Evolutionary conservation across 2,329 filamentous ascomycete genomes (phyloP).

Genomic region (Neospermospora avenae): DNA sequence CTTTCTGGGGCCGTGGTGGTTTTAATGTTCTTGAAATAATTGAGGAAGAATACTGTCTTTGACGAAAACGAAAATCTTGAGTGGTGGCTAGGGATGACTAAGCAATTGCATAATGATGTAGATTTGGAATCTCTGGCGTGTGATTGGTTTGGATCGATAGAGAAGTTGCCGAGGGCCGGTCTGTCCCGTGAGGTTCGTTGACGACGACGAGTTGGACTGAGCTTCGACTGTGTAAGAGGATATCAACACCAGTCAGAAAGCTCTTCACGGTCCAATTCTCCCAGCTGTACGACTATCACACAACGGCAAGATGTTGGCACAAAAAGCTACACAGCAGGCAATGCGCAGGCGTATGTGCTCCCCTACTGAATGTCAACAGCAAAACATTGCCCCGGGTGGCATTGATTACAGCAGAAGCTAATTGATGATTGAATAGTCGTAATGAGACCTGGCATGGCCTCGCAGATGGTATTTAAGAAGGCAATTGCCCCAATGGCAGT

Average conservation of each 20-base stretch:
- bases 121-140: constrained; percentile 16
- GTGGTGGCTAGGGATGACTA: neutral
- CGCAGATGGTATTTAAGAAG: constrained; percentile 40
- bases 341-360: constrained; percentile 39
- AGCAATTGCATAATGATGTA: neutral
- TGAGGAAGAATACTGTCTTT: constrained; percentile 7
- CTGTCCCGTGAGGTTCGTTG: constrained; percentile 13
- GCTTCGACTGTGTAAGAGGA: constrained; percentile 1
- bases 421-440: neutral
- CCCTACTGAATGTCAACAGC: neutral
- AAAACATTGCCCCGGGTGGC: neutral
- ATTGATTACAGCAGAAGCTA: neutral
- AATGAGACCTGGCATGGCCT: constrained; percentile 36
- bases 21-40: constrained; percentile 32
- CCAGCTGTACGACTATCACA: neutral
- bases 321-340: constrained; percentile 42
- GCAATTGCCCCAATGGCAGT: constrained; percentile 41
- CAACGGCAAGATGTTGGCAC: constrained; percentile 41
- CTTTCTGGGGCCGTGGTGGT: constrained; percentile 31
- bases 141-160: constrained; percentile 28
- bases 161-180: constrained; percentile 20
- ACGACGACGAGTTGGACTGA: constrained; percentile 26
- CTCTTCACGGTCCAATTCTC: neutral
- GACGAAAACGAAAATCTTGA: constrained; percentile 22
- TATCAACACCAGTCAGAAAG: neutral